Conservation (phyloP, 169 alveolate species). For the Plasmodium vivax region DNA sequence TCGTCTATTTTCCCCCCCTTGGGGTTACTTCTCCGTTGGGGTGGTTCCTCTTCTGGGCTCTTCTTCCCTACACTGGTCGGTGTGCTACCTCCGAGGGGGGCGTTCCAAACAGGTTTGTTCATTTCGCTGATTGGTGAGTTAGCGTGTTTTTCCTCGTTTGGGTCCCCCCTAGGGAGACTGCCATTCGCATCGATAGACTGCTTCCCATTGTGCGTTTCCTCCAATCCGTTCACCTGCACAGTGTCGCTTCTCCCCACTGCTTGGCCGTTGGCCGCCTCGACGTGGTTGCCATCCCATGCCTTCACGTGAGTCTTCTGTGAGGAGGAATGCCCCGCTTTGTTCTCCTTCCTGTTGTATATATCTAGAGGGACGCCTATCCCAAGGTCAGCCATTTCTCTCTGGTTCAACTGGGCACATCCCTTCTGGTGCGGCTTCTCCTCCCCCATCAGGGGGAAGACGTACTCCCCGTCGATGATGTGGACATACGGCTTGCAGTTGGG, state of each 20-base stretch:
- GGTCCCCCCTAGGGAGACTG: neutral
- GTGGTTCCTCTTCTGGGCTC: neutral
- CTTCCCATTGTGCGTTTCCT: neutral
- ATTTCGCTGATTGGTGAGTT: neutral
- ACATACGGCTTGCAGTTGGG: slow-evolving; percentile 39
- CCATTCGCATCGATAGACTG: neutral
- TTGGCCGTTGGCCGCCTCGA: neutral
- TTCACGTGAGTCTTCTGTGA: neutral
- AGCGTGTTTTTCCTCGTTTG: neutral
- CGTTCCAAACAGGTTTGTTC: neutral
- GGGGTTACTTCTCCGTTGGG: neutral
- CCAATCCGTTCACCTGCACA: neutral
- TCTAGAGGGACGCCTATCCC: slow-evolving; percentile 28
- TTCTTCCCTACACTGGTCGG: neutral
- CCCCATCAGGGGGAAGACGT: slow-evolving; percentile 25
- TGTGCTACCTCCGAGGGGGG: neutral
- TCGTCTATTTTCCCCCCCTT: neutral
- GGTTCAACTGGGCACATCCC: neutral
- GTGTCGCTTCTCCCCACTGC: neutral
- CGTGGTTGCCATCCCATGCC: neutral
- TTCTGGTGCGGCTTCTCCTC: neutral
- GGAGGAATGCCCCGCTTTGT: neutral
- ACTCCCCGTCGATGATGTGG: slow-evolving; percentile 2
- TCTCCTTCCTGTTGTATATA: slow-evolving; percentile 10
- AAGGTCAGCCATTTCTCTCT: neutral